Conservation (phyloP, 2,329 filamentous ascomycete species). For the Phialocephala subalpina region DNA sequence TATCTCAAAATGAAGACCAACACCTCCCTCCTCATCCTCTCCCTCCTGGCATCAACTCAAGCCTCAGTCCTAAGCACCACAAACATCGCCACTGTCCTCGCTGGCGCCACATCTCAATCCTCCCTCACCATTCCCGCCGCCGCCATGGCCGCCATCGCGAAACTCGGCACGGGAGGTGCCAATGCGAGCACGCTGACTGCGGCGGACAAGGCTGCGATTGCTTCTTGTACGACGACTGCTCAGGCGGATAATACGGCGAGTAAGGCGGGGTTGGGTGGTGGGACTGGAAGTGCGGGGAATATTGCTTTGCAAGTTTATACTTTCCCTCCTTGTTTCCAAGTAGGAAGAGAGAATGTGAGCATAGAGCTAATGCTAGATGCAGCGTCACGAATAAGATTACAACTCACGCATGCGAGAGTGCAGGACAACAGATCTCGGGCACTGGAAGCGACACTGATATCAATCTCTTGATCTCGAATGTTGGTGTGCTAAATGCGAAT, state of each 20-base stretch:
- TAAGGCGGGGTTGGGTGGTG: slow-evolving; percentile 28
- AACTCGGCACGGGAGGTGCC: slow-evolving; percentile 35
- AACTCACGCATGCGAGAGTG: slow-evolving; percentile 33
- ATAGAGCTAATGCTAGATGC: neutral
- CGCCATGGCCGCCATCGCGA: slow-evolving; percentile 36
- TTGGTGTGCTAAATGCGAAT: slow-evolving; percentile 37
- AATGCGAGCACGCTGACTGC: slow-evolving; percentile 26
- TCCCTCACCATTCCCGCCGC: slow-evolving; percentile 32
- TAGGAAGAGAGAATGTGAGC: neutral
- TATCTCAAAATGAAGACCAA: slow-evolving; percentile 27
- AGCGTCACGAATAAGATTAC: slow-evolving; percentile 38
- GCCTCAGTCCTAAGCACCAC: slow-evolving; percentile 33
- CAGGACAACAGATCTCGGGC: slow-evolving; percentile 32
- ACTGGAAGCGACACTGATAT: slow-evolving; percentile 30
- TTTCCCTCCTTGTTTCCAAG: too few species aligned
- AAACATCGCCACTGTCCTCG: slow-evolving; percentile 35
- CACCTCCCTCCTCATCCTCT: slow-evolving; percentile 22
- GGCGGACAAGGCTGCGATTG: slow-evolving; percentile 32
- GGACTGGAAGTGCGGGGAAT: slow-evolving; percentile 30
- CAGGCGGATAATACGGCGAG: slow-evolving; percentile 35
- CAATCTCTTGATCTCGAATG: slow-evolving; percentile 38
- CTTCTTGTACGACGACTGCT: slow-evolving; percentile 25
- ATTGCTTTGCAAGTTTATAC: slow-evolving; percentile 33
- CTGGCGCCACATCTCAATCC: slow-evolving; percentile 27
- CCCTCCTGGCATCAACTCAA: slow-evolving; percentile 23